Conservation (phyloP, 768 basidiomycete species). For the Termitomyces eurrhizus region DNA sequence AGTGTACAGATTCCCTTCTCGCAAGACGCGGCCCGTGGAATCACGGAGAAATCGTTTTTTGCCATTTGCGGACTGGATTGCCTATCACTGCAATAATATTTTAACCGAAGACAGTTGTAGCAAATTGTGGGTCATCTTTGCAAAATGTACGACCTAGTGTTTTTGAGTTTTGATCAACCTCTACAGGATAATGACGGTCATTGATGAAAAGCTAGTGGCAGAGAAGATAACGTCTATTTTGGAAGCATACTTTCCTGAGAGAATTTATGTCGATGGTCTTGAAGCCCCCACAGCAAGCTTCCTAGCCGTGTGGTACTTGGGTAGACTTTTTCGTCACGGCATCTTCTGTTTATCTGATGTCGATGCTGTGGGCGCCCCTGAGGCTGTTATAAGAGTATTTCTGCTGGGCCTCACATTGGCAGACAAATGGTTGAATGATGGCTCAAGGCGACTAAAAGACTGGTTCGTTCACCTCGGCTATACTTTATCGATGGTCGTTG, state of each 20-base stretch:
- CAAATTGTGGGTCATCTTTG: conserved; percentile 1
- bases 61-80: conserved; percentile 11
- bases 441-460: conserved; percentile 45
- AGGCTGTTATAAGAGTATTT: conserved; percentile 46
- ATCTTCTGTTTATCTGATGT: conserved; percentile 34
- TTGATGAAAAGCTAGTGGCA: conserved; percentile 1
- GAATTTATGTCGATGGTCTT: not conserved
- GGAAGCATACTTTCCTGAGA: conserved; percentile 1
- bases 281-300: conserved; percentile 32
- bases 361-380: conserved; percentile 33
- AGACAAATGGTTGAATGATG: conserved; percentile 62
- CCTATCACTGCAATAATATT: conserved; percentile 7
- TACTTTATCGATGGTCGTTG: not conserved
- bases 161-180: not conserved
- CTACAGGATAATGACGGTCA: not conserved
- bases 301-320: conserved; percentile 58
- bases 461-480: conserved; percentile 35
- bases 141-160: not conserved
- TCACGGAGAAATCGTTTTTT: not conserved
- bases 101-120: not conserved
- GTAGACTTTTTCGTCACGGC: conserved; percentile 44
- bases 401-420: conserved; percentile 53
- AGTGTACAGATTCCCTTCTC: not conserved
- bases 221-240: conserved; percentile 9
- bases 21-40: not conserved